Percentiles rank a stretch among this genome's conserved stretches.
Evolutionary conservation across 345 rosid genomes (phyloP).

Genomic region (Cardamine resedifolia): DNA sequence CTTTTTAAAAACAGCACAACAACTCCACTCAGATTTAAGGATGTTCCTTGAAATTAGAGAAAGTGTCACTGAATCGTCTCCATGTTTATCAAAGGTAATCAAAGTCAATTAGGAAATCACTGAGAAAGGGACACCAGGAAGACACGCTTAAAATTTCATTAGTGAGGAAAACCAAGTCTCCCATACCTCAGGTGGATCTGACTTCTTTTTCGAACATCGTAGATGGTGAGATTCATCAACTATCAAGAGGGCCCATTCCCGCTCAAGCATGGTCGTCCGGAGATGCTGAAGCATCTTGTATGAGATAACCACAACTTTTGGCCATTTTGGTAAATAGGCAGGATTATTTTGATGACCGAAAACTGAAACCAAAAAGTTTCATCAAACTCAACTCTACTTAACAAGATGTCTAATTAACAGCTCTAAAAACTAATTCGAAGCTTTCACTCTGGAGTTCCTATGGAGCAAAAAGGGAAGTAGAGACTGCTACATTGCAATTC

Average conservation of each 20-base stretch:
- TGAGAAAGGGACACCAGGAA: neutral
- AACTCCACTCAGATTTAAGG: conserved; percentile 4
- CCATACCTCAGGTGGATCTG: conserved; percentile 77
- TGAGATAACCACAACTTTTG: conserved; percentile 87
- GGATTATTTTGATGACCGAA: conserved; percentile 87
- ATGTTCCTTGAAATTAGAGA: conserved; percentile 18
- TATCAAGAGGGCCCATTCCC: conserved; percentile 82
- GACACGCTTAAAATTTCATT: neutral
- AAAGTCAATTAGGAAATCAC: neutral
- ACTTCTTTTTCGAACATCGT: conserved; percentile 67
- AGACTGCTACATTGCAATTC: neutral
- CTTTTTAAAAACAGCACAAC: conserved; percentile 3
- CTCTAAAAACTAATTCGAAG: neutral
- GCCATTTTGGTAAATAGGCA: conserved; percentile 59
- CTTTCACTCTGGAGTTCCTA: neutral
- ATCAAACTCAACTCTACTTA: conserved; percentile 20
- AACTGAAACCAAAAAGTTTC: conserved; percentile 48
- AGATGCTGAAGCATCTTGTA: conserved; percentile 85
- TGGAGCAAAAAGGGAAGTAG: neutral
- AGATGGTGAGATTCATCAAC: conserved; percentile 95
- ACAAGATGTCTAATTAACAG: neutral
- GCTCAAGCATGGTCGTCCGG: conserved; percentile 65
- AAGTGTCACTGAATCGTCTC: conserved; percentile 18
- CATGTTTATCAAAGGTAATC: conserved; percentile 4
- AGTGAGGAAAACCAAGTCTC: neutral